Conservation (phyloP, 2,329 filamentous ascomycete species). For the Diaporthe batatas region DNA sequence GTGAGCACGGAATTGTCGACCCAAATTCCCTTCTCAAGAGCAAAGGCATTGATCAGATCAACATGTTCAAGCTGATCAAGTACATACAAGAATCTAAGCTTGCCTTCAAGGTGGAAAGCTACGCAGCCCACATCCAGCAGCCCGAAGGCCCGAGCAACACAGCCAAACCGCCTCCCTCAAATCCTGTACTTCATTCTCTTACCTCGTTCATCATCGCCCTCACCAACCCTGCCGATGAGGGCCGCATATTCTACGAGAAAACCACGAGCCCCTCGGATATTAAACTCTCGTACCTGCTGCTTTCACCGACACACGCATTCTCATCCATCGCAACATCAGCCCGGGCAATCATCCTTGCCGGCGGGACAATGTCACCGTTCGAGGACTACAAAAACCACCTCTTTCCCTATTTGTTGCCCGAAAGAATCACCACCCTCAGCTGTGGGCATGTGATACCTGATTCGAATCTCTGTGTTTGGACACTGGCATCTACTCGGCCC, state of each 20-base stretch:
- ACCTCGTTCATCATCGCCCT: conserved; percentile 80
- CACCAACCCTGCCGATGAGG: conserved; percentile 85
- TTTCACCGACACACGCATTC: conserved; percentile 94
- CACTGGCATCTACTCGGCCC: conserved; percentile 66
- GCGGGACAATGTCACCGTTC: conserved; percentile 98
- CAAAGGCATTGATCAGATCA: conserved; percentile 95
- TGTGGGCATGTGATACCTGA: conserved; percentile 94
- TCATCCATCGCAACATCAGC: conserved; percentile 87
- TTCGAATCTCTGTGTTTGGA: conserved; percentile 83
- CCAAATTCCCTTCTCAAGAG: conserved; percentile 80
- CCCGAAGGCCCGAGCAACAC: conserved; percentile 53
- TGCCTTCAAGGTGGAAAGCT: conserved; percentile 94
- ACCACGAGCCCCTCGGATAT: conserved; percentile 58
- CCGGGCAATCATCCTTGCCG: conserved; percentile 88
- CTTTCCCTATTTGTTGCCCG: conserved; percentile 78
- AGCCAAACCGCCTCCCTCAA: conserved; percentile 69
- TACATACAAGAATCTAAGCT: conserved; percentile 95
- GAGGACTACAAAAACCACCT: conserved; percentile 89
- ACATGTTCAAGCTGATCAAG: conserved; percentile 86
- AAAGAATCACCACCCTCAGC: conserved; percentile 82
- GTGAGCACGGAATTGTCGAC: conserved; percentile 76
- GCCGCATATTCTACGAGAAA: conserved; percentile 74
- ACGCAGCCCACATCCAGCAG: conserved; percentile 74
- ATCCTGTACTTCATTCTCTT: conserved; percentile 68
- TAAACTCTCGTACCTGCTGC: conserved; percentile 83